Evolutionary conservation across 2,329 filamentous ascomycete species (phyloP), one percentile per base, ranked within the genome.

Genomic region (Botryotinia narcissicola): DNA sequence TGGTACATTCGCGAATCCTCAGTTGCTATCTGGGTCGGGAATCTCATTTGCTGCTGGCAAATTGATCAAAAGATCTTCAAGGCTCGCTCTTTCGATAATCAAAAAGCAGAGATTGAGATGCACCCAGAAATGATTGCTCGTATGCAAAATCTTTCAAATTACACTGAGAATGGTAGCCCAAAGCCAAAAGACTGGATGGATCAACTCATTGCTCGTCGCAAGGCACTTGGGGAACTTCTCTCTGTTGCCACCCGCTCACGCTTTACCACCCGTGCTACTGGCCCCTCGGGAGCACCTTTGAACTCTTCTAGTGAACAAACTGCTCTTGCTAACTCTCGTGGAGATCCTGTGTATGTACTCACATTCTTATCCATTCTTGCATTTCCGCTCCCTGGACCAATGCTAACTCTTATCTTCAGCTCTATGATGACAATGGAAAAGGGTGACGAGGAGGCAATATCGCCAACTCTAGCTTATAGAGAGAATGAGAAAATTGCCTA

Each of bases 1-100:
- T 88, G 86, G 86, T 87, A 87, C 78, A 82, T 84, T 29, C 83
- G 86, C 63, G 86, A 88, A 81, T 83, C 85, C 16, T 84, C 82
- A 16, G 84, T 86, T 5, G 86, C 85, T 9, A 82, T 88, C 14
- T 85, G 84, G 74, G 85, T 88, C 14, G 83, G 84, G 69, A 88
- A 87, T 75, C 78, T 87, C 1, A 86, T 86, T 18, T 82, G 85
- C 67, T 83, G 87, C 60, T 88, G 86, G 86, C 70, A 78, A 42
- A 73, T 79, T 22, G 59, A 78, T 3, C 77, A 79, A 63, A 75
- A 75, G 63, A 18, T 77, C 25, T 78, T 78, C 71, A 72, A 76
- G 3, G 59, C 77, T 59, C 75, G 75, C 46, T 75, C 77, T 18
- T 78, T 77, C 64, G 73, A 77, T 57, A 73, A 61, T 22, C 57